Percentiles rank a stretch among this genome's conserved stretches.
Conservation (phyloP, 139 green algal genomes). For the Closterium sp. region DNA sequence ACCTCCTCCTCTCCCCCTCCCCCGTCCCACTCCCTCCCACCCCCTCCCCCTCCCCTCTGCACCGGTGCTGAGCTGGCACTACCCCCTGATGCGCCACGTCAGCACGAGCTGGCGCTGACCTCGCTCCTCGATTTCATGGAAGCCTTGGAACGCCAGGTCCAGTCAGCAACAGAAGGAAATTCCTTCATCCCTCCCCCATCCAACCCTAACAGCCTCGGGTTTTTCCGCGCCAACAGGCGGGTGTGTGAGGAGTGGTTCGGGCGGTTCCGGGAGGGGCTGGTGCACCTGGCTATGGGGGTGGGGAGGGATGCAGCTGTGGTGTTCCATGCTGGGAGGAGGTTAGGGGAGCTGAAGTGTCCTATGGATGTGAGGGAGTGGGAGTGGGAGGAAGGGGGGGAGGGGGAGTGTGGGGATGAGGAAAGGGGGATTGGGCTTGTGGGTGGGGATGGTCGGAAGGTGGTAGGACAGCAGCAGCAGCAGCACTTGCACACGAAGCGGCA, state of each 20-base stretch:
- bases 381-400: not conserved
- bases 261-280: constrained; percentile 5
- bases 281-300: constrained; percentile 23
- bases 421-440: no score
- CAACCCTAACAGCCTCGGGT: constrained; percentile 4
- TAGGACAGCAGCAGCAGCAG: no score
- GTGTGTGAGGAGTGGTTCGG: constrained; percentile 56
- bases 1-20: not conserved
- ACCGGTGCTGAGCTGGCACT: not conserved
- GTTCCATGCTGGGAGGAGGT: not conserved
- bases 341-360: not conserved
- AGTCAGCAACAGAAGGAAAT: not conserved
- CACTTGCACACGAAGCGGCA: no score
- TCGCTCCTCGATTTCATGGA: constrained; percentile 52
- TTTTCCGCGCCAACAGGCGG: constrained; percentile 44
- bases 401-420: not conserved
- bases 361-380: not conserved
- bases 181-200: not conserved
- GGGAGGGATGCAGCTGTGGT: not conserved
- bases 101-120: not conserved
- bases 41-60: not conserved
- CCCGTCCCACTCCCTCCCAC: not conserved
- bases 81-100: not conserved
- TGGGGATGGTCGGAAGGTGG: no score
- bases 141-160: constrained; percentile 37